Conservation (phyloP, 306 rosid genomes). For the Dryas drummondii region DNA sequence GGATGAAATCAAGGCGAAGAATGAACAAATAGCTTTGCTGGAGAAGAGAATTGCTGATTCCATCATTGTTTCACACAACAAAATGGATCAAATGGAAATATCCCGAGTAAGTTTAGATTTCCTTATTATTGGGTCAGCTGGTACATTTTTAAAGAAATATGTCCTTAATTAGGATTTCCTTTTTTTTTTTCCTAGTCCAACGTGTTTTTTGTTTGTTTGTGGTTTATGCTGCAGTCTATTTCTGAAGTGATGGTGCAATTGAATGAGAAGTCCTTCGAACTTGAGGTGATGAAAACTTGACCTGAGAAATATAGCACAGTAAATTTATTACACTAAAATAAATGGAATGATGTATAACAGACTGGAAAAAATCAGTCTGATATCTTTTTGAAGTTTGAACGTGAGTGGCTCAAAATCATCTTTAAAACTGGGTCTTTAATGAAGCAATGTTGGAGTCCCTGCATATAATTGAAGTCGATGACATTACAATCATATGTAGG, state of each 20-base stretch:
- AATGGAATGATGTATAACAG: not conserved
- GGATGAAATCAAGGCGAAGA: constrained; percentile 75
- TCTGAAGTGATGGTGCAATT: constrained; percentile 70
- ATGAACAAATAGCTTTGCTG: constrained; percentile 73
- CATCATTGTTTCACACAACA: constrained; percentile 43
- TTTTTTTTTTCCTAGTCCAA: constrained; percentile 31
- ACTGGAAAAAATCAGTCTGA: not conserved
- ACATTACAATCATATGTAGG: not conserved
- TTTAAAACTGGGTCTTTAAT: not conserved
- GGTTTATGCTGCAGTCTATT: constrained; percentile 64
- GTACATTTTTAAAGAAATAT: not conserved
- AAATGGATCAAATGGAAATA: constrained; percentile 57
- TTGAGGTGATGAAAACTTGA: constrained; percentile 63
- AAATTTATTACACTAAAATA: not conserved
- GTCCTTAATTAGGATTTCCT: not conserved
- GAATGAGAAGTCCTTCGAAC: constrained; percentile 94
- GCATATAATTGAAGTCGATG: not conserved
- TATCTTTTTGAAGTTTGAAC: no score
- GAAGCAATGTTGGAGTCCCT: not conserved
- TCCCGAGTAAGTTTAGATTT: constrained; percentile 57
- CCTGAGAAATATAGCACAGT: constrained; percentile 12
- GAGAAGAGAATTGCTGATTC: constrained; percentile 74
- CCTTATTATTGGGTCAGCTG: constrained; percentile 24
- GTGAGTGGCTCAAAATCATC: not conserved
- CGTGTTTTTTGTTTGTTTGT: constrained; percentile 25